These are phyloP conservation scores for Eucalyptus erythrocorys DNA, from an alignment of 345 rosid species.

Conservation along the genomic window DNA sequence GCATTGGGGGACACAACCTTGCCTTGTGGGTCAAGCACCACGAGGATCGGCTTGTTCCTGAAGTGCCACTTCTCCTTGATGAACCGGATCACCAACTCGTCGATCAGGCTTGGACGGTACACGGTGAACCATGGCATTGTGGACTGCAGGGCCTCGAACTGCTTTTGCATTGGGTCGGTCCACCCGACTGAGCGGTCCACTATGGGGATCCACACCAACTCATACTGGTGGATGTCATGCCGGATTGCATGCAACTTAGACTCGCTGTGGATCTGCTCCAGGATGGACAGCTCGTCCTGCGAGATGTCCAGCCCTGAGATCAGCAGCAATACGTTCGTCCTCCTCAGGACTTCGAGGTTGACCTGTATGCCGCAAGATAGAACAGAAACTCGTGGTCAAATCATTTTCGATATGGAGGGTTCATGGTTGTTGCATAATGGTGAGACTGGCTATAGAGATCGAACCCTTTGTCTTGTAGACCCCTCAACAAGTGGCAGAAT, in stretches of 20 bases:
- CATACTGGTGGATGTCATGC: conserved; percentile 41
- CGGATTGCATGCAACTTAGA: conserved; percentile 35
- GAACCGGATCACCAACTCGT: conserved; percentile 50
- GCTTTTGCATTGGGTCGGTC: conserved; percentile 16
- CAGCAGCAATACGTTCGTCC: conserved; percentile 63
- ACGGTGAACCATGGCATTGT: conserved; percentile 75
- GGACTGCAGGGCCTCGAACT: conserved; percentile 34
- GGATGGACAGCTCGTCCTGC: conserved; percentile 55
- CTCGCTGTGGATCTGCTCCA: conserved; percentile 67
- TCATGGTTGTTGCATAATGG: too few species aligned
- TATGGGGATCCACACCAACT: conserved; percentile 79
- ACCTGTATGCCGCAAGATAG: conserved; percentile 17
- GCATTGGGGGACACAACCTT: conserved; percentile 70
- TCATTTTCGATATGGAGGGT: too few species aligned
- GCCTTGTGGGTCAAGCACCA: conserved; percentile 84
- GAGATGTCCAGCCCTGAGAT: conserved; percentile 61
- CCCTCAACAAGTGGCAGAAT: conserved; percentile 57
- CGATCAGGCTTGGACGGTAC: conserved; percentile 39
- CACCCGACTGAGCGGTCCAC: conserved; percentile 29
- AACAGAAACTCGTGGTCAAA: not conserved
- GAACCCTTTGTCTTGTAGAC: conserved; percentile 49
- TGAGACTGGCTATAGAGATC: not conserved
- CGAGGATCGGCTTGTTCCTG: conserved; percentile 75
- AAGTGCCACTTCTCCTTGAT: conserved; percentile 76
- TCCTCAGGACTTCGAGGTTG: conserved; percentile 53